Evolutionary conservation across 2,329 filamentous ascomycete genomes (phyloP), one percentile per base, ranked within the genome.

Genomic region (Penicillium corylophilum): DNA sequence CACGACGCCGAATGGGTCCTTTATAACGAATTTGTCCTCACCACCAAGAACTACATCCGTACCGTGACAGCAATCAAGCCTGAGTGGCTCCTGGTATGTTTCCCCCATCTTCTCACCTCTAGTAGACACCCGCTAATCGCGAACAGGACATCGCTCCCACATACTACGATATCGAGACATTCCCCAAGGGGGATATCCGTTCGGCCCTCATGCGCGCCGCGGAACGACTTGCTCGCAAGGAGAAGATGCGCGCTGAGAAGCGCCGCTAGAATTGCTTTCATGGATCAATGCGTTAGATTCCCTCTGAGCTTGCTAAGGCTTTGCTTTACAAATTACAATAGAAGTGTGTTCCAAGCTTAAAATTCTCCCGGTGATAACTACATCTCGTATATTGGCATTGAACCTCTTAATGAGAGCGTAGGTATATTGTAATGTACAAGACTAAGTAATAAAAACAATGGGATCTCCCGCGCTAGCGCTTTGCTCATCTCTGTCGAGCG

Each of bases 11-110:
- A 99, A 62, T 99, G 94, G 94, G 90, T 99, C 23, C 78, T 99
- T 23, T 99, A 99, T 76, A 96, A 97, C 66, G 95, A 99, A 70
- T 99, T 97, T 67, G 94, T 99, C 12, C 83, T 99, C 50, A 99
- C 94, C 1, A 94, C 89, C 47, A 96, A 99, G 82, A 95, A 97
- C 76, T 99, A 96, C 72, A 93, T 99, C 64, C 84, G 95, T 51
- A 96, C 90, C 0, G 90, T 96, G 43, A 97, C 92, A 12, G 86
- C 89, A 26, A 87, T 99, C 49, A 88, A 89, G 70, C 89, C 93
- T 0, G 94, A 99, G 73, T 99, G 94, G 94, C 77, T 99, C 55
- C 70, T 97, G 73, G 89, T 92, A 80, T 75, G 87, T 75, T 48
- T n/a, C 35, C 22, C 33, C 31, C 36, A 16, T 43, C 48, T 47